A percentile compares a stretch with the other conserved stretches of the same genome.
Evolutionary conservation across 192 early-diverging fungal species (phyloP).

Genomic region (Pilaira anomala): DNA sequence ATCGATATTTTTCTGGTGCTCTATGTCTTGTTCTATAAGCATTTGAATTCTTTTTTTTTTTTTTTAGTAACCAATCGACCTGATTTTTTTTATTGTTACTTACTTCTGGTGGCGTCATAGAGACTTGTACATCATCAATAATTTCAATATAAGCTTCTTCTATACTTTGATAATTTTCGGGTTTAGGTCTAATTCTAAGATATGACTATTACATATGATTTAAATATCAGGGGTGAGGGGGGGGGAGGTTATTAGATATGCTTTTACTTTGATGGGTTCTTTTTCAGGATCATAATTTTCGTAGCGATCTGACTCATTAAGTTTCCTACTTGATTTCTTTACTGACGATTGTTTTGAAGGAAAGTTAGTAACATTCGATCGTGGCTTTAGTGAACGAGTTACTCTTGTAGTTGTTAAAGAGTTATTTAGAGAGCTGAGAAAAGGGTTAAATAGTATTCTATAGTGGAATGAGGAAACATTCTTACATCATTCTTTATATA

Average conservation of each 20-base stretch:
- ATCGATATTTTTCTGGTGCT: slow-evolving; percentile 45
- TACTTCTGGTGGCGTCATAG: slow-evolving; percentile 44
- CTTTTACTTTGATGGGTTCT: background rate
- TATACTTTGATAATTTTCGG: background rate
- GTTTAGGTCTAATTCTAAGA: slow-evolving; percentile 30
- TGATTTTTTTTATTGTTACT: background rate
- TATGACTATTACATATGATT: slow-evolving; percentile 26
- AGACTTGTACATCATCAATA: slow-evolving; percentile 34
- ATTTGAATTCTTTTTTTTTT: slow-evolving; percentile 18
- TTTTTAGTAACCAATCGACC: background rate
- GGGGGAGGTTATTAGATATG: background rate
- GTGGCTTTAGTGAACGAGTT: no score
- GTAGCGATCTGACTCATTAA: no score
- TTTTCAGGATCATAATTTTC: background rate
- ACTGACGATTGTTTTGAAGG: no score
- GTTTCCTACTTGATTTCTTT: no score
- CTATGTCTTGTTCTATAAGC: slow-evolving; percentile 30
- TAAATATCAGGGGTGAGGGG: background rate
- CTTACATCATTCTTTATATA: no score
- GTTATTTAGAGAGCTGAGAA: no score
- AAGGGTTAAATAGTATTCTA: no score
- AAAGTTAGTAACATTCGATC: no score
- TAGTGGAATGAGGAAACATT: no score
- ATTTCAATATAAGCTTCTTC: slow-evolving; percentile 33
- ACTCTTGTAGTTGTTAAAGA: no score